A percentile compares a stretch with the other conserved stretches of the same genome.
Conservation (phyloP, 352 stramenopile genomes). For the Phytophthora capsici region DNA sequence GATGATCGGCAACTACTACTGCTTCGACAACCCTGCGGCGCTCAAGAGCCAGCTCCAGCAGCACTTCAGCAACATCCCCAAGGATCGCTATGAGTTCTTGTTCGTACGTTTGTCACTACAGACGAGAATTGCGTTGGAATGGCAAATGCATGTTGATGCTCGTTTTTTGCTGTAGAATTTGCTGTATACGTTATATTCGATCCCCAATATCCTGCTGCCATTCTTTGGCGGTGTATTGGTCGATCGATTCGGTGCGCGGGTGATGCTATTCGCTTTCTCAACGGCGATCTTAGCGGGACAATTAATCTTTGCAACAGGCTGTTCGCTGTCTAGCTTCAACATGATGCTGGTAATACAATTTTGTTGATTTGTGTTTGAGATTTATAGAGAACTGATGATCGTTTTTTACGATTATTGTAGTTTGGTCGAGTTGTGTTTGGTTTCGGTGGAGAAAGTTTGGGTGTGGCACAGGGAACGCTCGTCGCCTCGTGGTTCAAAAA, state of each 20-base stretch:
- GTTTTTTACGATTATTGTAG: conserved; percentile 33
- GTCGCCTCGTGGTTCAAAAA: conserved; percentile 94
- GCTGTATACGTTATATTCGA: conserved; percentile 94
- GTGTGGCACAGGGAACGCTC: conserved; percentile 90
- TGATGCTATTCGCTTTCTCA: conserved; percentile 89
- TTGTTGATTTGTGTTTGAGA: background rate
- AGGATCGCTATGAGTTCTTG: conserved; percentile 83
- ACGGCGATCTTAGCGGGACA: conserved; percentile 84
- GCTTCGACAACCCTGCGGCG: conserved; percentile 90
- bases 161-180: conserved; percentile 70
- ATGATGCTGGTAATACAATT: conserved; percentile 64
- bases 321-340: conserved; percentile 78
- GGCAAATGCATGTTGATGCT: conserved; percentile 6
- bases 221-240: conserved; percentile 94
- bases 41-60: conserved; percentile 90
- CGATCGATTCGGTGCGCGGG: conserved; percentile 85
- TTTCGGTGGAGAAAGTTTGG: conserved; percentile 92
- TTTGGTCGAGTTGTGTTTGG: conserved; percentile 92
- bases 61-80: conserved; percentile 76
- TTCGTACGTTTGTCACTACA: conserved; percentile 51
- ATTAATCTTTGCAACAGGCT: conserved; percentile 89
- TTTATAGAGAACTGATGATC: conserved; percentile 6
- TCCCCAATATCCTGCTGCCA: conserved; percentile 93
- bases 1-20: conserved; percentile 93
- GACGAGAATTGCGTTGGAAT: background rate